Evolutionary conservation across 2,329 filamentous ascomycete genomes (phyloP), one percentile per base, ranked within the genome.

Genomic region (Seiridium cupressi): DNA sequence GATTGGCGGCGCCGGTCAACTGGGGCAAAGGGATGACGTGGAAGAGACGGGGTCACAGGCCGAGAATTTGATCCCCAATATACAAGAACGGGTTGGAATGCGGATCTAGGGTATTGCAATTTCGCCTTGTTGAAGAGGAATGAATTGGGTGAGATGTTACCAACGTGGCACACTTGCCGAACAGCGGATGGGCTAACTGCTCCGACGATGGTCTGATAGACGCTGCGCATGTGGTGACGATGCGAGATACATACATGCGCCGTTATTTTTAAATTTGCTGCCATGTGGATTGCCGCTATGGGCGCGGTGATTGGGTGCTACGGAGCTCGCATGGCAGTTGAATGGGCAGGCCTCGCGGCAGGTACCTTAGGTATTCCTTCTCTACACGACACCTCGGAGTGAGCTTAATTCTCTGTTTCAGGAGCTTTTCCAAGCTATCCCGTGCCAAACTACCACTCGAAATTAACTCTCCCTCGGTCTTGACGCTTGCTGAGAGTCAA

Each of bases 251-350:
- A 38, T 10, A 44, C 35, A 47, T 46, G 35, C 13, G 31, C 35
- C 54, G 54, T 57, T 57, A 57, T 57, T 57, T 57, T 57, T 57
- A 55, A 57, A 44, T 57, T 46, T 44, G n/a, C 35, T 36, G 51
- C 51, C 51, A 55, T 55, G 51, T 55, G 51, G 51, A 44, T 35
- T n/a, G 31, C 35, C 47, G 35, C 10, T 11, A 40, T 38, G 49
- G 49, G 34, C 47, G 18, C 18, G 11, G 35, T 49, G 47, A 49
- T 49, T 49, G 47, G 47, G 13, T 32, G 26, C 26, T 32, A 3
- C 3, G n/a, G 35, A 49, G 47, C 10, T 49, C 26, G 47, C 47
- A 49, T 26, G 18, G 11, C 13, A 49, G 47, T 32, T 26, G 47
- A 11, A 49, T 31, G n/a, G 26, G 26, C 35, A 11, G 47, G 32